Percentiles rank a stretch among this genome's conserved stretches.
Conservation (phyloP, 192 early-diverging fungal species). For the Backusella westeae region DNA sequence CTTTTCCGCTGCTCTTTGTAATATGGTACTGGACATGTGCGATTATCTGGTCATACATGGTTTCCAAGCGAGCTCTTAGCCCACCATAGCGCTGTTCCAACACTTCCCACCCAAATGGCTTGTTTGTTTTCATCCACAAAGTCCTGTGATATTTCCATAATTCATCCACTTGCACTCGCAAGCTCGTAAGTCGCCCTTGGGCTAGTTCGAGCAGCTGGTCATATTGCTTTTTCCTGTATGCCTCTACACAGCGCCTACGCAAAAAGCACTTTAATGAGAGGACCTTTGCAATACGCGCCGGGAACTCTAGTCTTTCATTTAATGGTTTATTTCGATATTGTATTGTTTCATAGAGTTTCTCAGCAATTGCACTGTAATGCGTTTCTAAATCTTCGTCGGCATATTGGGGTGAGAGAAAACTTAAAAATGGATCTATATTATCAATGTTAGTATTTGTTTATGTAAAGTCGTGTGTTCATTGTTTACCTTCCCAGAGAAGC, state of each 20-base stretch:
- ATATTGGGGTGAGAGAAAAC: conserved; percentile 81
- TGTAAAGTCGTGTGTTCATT: neutral
- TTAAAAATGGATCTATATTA: conserved; percentile 61
- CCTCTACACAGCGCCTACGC: conserved; percentile 57
- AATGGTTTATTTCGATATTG: conserved; percentile 56
- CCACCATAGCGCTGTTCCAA: conserved; percentile 85
- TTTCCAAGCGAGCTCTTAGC: conserved; percentile 56
- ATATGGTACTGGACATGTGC: conserved; percentile 49
- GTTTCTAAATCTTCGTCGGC: conserved; percentile 60
- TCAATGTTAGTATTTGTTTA: neutral
- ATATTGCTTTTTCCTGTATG: conserved; percentile 56
- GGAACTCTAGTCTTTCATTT: conserved; percentile 66
- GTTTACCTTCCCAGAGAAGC: conserved; percentile 78
- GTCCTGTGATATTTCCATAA: conserved; percentile 81
- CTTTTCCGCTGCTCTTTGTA: neutral
- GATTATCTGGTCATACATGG: conserved; percentile 67
- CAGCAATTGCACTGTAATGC: conserved; percentile 60
- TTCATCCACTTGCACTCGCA: conserved; percentile 63
- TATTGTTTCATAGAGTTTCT: conserved; percentile 50
- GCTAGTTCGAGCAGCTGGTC: conserved; percentile 54
- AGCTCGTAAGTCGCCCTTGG: conserved; percentile 50
- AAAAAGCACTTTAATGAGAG: conserved; percentile 70
- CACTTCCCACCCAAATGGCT: conserved; percentile 86
- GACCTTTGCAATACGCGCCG: conserved; percentile 64
- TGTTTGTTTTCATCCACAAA: conserved; percentile 75